A percentile compares a stretch with the other conserved stretches of the same genome.
phyloP scores from a whole-genome alignment of 148 eudicot genomes.

The Camellia sinensis region DNA sequence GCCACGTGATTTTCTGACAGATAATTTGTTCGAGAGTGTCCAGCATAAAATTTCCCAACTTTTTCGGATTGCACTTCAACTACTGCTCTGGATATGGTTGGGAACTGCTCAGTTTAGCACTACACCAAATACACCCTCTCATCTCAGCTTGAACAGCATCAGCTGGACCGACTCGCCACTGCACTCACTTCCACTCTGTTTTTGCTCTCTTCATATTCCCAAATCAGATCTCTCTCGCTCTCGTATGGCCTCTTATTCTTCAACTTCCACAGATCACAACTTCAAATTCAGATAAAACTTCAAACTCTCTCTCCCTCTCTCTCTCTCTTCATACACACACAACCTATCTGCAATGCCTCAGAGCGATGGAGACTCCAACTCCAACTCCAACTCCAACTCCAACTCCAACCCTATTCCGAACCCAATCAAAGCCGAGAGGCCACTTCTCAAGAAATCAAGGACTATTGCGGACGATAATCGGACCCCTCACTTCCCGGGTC shows the following conservation, averaged over 20 bases:
- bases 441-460: slow-evolving; percentile 40
- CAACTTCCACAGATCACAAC: background rate
- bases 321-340: background rate
- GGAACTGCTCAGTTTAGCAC: no score
- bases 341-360: slow-evolving; percentile 7
- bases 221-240: background rate
- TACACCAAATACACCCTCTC: no score
- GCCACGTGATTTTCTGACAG: no score
- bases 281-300: no score
- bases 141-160: no score
- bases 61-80: no score
- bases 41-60: no score
- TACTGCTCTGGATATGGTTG: no score
- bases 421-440: slow-evolving; percentile 22
- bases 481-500: slow-evolving; percentile 38
- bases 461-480: slow-evolving; percentile 23
- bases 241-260: background rate
- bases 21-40: no score
- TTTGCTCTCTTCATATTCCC: no score
- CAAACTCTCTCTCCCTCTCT: background rate
- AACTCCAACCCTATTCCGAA: slow-evolving; percentile 1
- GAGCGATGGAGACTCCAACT: slow-evolving; percentile 9
- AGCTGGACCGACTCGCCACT: no score
- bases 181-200: no score
- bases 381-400: slow-evolving; percentile 2